Percentiles rank a stretch among this genome's conserved stretches.
Evolutionary conservation across 208 protist genomes (phyloP).

Genomic region (Angomonas desouzai): DNA sequence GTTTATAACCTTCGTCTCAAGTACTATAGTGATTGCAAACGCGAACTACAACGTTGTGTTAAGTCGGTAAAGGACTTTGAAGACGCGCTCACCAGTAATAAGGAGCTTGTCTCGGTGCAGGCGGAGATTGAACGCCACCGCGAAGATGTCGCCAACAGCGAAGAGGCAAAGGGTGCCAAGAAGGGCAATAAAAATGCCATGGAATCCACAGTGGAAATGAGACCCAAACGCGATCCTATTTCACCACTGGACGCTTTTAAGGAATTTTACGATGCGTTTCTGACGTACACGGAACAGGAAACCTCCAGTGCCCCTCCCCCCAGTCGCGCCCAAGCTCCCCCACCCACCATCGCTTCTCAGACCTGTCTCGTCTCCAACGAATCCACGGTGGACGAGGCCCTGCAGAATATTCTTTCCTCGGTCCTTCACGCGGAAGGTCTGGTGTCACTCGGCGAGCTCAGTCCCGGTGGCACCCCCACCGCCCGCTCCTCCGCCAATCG

Average conservation of each 20-base stretch:
- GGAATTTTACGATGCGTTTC: slow-evolving; percentile 14
- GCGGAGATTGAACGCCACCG: slow-evolving; percentile 19
- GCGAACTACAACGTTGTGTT: slow-evolving; percentile 28
- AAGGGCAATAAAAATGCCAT: not conserved
- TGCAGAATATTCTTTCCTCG: not conserved
- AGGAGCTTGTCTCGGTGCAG: slow-evolving; percentile 20
- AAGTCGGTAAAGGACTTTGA: slow-evolving; percentile 25
- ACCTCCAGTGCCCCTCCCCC: not conserved
- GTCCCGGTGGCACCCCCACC: not conserved
- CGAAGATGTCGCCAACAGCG: not conserved
- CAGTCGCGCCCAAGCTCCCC: not conserved
- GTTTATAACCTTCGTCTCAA: slow-evolving; percentile 72
- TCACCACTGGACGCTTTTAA: slow-evolving; percentile 22
- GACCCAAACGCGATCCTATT: not conserved
- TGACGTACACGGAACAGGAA: not conserved
- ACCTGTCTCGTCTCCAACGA: not conserved
- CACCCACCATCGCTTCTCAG: not conserved
- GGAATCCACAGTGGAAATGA: slow-evolving; percentile 7
- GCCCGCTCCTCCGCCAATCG: not conserved
- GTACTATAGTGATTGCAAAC: slow-evolving; percentile 77
- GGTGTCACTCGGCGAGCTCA: not conserved
- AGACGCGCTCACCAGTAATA: slow-evolving; percentile 15
- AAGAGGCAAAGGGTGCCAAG: slow-evolving; percentile 10
- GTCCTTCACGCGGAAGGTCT: not conserved
- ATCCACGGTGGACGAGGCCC: not conserved